phyloP scores from a whole-genome alignment of 345 rosid species.

The Toxicodendron radicans region DNA sequence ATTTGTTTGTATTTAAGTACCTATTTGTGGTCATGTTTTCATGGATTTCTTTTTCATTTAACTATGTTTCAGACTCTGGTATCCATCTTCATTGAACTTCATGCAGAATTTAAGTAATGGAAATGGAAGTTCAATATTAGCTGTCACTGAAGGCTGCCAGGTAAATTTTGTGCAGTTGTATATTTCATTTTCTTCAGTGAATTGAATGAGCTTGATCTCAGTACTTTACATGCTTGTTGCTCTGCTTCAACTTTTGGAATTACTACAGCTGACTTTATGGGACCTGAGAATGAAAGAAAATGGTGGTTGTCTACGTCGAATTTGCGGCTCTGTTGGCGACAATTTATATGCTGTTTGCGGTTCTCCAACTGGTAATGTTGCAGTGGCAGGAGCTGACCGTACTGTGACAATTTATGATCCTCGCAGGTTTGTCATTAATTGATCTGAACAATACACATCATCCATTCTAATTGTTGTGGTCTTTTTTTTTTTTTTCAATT shows the following conservation, averaged over 20 bases:
- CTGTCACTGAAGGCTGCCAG: slow-evolving; percentile 70
- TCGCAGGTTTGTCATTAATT: slow-evolving; percentile 48
- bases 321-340: slow-evolving; percentile 63
- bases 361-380: slow-evolving; percentile 52
- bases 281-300: slow-evolving; percentile 71
- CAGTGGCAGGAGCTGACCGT: slow-evolving; percentile 73
- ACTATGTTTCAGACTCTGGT: slow-evolving; percentile 53
- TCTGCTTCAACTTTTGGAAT: slow-evolving; percentile 21
- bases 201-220: slow-evolving; percentile 14
- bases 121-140: slow-evolving; percentile 45
- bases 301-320: slow-evolving; percentile 58
- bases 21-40: not conserved
- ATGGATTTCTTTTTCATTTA: slow-evolving; percentile 8
- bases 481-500: not conserved
- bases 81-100: slow-evolving; percentile 62
- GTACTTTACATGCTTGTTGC: slow-evolving; percentile 6
- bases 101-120: slow-evolving; percentile 41
- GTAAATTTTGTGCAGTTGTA: slow-evolving; percentile 23
- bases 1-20: not conserved
- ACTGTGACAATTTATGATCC: slow-evolving; percentile 72
- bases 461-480: slow-evolving; percentile 1
- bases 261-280: slow-evolving; percentile 56
- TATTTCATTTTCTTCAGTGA: not conserved
- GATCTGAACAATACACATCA: not conserved
- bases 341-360: slow-evolving; percentile 53